A percentile compares a stretch with the other conserved stretches of the same genome.
These are phyloP conservation scores for Santalum album DNA, from an alignment of 164 flowering plant genomes.

Conservation along the genomic window DNA sequence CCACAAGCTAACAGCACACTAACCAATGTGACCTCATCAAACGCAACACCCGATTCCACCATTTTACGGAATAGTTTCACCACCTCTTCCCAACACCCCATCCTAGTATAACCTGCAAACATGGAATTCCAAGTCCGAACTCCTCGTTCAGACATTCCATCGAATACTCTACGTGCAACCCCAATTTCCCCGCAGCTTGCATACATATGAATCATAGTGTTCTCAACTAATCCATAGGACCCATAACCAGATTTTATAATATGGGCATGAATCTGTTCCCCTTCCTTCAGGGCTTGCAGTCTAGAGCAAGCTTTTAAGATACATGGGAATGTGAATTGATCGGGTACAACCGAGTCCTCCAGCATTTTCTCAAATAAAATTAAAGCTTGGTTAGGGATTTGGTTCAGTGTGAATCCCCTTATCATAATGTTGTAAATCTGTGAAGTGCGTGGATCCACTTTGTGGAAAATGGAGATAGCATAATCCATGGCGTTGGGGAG, in stretches of 20 bases:
- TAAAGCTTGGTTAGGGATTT: no score
- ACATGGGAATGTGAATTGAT: slow-evolving; percentile 30
- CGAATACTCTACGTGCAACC: slow-evolving; percentile 34
- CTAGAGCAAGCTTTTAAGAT: slow-evolving; percentile 42
- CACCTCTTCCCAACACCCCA: slow-evolving; percentile 28
- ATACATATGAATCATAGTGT: slow-evolving; percentile 39
- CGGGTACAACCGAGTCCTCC: slow-evolving; percentile 21
- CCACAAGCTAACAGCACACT: slow-evolving; percentile 44
- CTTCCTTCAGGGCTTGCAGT: slow-evolving; percentile 24
- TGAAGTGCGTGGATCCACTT: no score
- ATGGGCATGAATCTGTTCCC: slow-evolving; percentile 34
- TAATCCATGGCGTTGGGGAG: no score
- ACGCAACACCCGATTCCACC: slow-evolving; percentile 16
- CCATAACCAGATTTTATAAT: slow-evolving; percentile 24
- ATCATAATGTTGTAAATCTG: no score
- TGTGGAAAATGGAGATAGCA: no score
- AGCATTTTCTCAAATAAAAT: slow-evolving; percentile 28
- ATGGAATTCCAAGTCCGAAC: slow-evolving; percentile 39
- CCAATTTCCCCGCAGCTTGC: slow-evolving; percentile 26
- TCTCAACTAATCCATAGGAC: slow-evolving; percentile 23
- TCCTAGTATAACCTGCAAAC: slow-evolving; percentile 34
- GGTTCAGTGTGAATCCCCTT: no score
- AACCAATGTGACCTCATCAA: slow-evolving; percentile 34
- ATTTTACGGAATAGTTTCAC: slow-evolving; percentile 28
- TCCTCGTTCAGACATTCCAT: slow-evolving; percentile 27